These are phyloP conservation scores for Kodamaea nitidulidarum DNA, from an alignment of 805 yeast genomes.

Conservation along the genomic window DNA sequence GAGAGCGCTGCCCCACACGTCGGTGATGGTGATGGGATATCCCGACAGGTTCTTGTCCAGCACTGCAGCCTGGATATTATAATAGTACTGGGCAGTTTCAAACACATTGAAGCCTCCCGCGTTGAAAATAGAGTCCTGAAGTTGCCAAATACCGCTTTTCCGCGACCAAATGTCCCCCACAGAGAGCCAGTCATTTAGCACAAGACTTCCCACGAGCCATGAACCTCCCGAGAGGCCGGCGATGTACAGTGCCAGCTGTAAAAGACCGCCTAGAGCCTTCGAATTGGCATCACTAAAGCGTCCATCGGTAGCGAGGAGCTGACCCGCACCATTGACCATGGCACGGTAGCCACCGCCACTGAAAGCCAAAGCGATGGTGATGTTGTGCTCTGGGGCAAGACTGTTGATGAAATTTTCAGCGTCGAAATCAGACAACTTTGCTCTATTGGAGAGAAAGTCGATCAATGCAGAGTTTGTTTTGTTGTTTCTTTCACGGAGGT, in stretches of 20 bases:
- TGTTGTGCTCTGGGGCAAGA: constrained; percentile 20
- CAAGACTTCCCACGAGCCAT: constrained; percentile 46
- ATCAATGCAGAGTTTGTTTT: constrained; percentile 28
- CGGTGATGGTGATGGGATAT: constrained; percentile 34
- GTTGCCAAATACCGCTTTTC: constrained; percentile 55
- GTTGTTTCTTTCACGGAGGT: constrained; percentile 22
- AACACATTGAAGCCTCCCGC: constrained; percentile 62
- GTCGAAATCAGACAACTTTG: constrained; percentile 31
- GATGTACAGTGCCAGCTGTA: constrained; percentile 13
- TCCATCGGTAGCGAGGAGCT: constrained; percentile 12
- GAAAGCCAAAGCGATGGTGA: constrained; percentile 31
- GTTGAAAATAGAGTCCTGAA: constrained; percentile 54
- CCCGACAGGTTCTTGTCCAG: constrained; percentile 32
- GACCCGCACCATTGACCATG: constrained; percentile 22
- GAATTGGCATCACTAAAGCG: constrained; percentile 18
- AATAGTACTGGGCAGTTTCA: constrained; percentile 47
- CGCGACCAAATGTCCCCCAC: constrained; percentile 27
- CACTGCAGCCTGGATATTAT: constrained; percentile 22
- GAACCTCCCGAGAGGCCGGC: constrained; percentile 53
- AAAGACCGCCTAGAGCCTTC: constrained; percentile 36
- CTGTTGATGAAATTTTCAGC: constrained; percentile 25
- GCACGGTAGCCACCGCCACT: constrained; percentile 36
- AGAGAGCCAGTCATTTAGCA: constrained; percentile 34
- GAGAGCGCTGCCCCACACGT: constrained; percentile 40
- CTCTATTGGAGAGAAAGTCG: constrained; percentile 24